phyloP scores from a whole-genome alignment of 495 filamentous ascomycete genomes.

The Podospora appendiculata region DNA sequence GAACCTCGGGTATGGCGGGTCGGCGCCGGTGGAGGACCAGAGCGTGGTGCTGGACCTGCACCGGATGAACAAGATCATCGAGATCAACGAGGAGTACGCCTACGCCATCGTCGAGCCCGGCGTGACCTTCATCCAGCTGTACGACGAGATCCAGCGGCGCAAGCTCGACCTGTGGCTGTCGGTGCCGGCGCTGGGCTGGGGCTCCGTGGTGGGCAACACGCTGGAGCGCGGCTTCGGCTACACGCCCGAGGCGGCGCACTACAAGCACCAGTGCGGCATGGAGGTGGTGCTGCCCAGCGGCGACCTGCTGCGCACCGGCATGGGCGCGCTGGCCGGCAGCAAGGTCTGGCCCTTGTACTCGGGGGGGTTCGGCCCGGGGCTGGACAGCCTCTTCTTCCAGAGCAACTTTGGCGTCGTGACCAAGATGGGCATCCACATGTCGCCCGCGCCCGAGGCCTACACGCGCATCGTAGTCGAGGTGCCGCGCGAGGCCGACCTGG shows the following conservation, averaged over 20 bases:
- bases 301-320: conserved; percentile 38
- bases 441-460: conserved; percentile 33
- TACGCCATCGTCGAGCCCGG: conserved; percentile 46
- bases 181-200: conserved; percentile 44
- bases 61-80: conserved; percentile 45
- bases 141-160: conserved; percentile 35
- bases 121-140: conserved; percentile 45
- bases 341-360: conserved; percentile 13
- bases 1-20: conserved; percentile 46
- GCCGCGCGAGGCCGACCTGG: conserved; percentile 31
- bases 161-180: conserved; percentile 42
- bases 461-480: conserved; percentile 36
- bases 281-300: conserved; percentile 40
- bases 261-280: conserved; percentile 36
- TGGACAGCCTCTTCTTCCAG: conserved; percentile 39
- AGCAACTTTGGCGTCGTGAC: conserved; percentile 38
- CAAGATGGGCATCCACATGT: conserved; percentile 34
- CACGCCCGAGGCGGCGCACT: conserved; percentile 39
- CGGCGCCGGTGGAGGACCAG: conserved; percentile 40
- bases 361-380: conserved; percentile 24
- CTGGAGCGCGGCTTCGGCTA: conserved; percentile 32
- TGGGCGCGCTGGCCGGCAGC: conserved; percentile 27
- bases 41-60: conserved; percentile 43
- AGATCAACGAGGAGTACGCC: conserved; percentile 44
- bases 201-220: conserved; percentile 44